phyloP scores from a whole-genome alignment of 805 yeast genomes.

The Nakazawaea holstii region DNA sequence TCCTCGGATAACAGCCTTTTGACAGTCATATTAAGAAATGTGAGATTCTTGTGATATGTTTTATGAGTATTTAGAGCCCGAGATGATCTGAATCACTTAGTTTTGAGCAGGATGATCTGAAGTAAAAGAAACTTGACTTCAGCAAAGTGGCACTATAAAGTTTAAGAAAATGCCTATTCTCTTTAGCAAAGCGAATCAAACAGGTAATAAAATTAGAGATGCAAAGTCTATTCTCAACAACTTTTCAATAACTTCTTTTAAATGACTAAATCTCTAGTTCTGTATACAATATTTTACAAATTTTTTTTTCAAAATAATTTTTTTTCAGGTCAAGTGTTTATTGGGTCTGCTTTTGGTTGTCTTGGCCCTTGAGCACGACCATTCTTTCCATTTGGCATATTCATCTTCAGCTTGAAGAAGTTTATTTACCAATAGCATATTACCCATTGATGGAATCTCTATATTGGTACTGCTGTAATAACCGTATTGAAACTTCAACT shows the following conservation, averaged over 20 bases:
- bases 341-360: background rate
- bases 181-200: no score
- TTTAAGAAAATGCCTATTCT: no score
- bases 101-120: no score
- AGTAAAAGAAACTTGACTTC: no score
- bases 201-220: no score
- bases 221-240: no score
- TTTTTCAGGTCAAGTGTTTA: background rate
- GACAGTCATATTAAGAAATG: constrained; percentile 3
- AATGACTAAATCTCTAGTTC: constrained; percentile 9
- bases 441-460: constrained; percentile 16
- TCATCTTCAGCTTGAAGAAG: constrained; percentile 27
- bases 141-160: no score
- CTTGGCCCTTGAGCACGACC: constrained; percentile 8
- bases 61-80: background rate
- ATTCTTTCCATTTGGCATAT: constrained; percentile 26
- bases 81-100: background rate
- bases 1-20: constrained; percentile 8
- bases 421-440: constrained; percentile 15
- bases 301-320: background rate
- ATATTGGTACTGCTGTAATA: constrained; percentile 19
- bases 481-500: constrained; percentile 40
- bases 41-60: no score
- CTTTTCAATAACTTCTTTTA: no score
- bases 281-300: no score